phyloP scores from a whole-genome alignment of 2,329 filamentous ascomycete species.

The Exophiala mesophila region DNA sequence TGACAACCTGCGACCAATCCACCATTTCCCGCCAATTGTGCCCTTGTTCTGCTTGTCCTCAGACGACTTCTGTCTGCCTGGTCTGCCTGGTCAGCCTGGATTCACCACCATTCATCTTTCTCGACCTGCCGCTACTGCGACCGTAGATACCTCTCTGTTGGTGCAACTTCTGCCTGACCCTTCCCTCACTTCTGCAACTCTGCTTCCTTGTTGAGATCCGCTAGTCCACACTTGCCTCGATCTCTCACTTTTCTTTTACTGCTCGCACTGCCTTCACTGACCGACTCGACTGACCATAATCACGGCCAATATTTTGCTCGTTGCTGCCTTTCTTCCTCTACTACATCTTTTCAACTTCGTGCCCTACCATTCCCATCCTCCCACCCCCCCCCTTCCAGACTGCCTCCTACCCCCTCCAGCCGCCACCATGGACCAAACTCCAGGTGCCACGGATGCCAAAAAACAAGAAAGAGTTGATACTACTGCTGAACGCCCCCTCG shows the following conservation, averaged over 20 bases:
- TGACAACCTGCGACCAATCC: no score
- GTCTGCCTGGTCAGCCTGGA: no score
- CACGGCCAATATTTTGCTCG: background rate
- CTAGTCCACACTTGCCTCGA: no score
- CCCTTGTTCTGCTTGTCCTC: no score
- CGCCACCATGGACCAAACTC: slow-evolving; percentile 12
- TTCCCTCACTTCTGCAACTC: slow-evolving; percentile 3
- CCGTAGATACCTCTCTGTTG: no score
- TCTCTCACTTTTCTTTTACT: slow-evolving; percentile 4
- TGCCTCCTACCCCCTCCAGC: background rate
- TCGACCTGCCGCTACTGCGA: background rate
- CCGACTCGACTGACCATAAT: background rate
- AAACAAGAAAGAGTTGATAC: slow-evolving; percentile 6
- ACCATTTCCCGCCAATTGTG: no score
- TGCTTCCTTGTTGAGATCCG: background rate
- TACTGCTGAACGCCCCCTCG: slow-evolving; percentile 7
- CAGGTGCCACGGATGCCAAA: slow-evolving; percentile 9
- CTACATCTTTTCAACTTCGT: slow-evolving; percentile 1
- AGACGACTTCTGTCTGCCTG: slow-evolving; percentile 8
- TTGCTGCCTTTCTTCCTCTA: background rate
- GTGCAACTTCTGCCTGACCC: slow-evolving; percentile 8
- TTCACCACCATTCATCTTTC: background rate
- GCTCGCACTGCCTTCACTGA: background rate
- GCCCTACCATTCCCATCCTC: background rate
- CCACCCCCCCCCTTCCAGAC: background rate